Conservation (phyloP, 345 rosid genomes). For the Microthlaspi erraticum region DNA sequence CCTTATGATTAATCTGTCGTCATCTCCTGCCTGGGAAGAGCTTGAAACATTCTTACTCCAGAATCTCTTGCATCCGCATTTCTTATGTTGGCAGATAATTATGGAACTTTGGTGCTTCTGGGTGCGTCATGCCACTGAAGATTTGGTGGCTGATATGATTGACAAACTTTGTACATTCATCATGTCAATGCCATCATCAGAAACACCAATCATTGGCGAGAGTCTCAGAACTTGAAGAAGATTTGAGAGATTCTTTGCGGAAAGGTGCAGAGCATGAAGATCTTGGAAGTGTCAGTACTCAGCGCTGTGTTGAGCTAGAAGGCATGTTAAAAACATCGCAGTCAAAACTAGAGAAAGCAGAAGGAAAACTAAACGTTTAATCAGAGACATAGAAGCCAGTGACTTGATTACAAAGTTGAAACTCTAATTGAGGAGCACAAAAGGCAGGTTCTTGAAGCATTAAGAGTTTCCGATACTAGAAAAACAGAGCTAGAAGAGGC, state of each 20-base stretch:
- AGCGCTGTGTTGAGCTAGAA: conserved; percentile 61
- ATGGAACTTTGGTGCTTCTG: conserved; percentile 89
- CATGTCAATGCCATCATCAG: conserved; percentile 57
- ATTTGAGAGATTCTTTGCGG: conserved; percentile 52
- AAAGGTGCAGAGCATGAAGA: conserved; percentile 71
- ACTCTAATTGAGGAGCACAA: conserved; percentile 54
- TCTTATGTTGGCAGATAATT: conserved; percentile 80
- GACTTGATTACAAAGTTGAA: conserved; percentile 60
- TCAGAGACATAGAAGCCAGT: too few species aligned
- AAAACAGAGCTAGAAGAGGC: conserved; percentile 66
- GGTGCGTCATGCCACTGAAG: conserved; percentile 63
- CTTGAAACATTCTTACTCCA: conserved; percentile 65
- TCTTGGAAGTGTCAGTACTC: conserved; percentile 52
- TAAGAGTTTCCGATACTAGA: conserved; percentile 53
- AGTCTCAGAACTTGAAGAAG: conserved; percentile 61
- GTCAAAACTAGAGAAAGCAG: too few species aligned
- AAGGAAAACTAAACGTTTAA: too few species aligned
- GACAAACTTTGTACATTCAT: conserved; percentile 61
- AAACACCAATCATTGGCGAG: conserved; percentile 52
- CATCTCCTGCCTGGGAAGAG: conserved; percentile 72
- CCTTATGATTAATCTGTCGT: conserved; percentile 64
- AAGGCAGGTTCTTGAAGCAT: conserved; percentile 61
- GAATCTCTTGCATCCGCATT: conserved; percentile 86
- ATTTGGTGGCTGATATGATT: conserved; percentile 51
- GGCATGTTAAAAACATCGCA: conserved; percentile 56